These are phyloP conservation scores for Agrocybe chaxingu DNA, from an alignment of 768 basidiomycete genomes.

Conservation along the genomic window DNA sequence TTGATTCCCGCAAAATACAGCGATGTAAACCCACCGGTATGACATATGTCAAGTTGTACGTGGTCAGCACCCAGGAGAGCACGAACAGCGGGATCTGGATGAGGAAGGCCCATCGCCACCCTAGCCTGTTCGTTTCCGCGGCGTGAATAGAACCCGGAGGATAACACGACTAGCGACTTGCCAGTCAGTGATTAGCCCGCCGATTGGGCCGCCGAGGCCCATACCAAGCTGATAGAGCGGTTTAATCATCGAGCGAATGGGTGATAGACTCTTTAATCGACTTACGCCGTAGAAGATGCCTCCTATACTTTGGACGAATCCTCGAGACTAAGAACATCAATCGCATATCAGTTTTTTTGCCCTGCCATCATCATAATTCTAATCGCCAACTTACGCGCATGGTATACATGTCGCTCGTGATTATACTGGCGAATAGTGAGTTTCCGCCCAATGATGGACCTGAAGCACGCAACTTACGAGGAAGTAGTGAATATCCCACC, in stretches of 20 bases:
- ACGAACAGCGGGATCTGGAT: slow-evolving; percentile 68
- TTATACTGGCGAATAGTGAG: slow-evolving; percentile 42
- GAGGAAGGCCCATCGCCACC: slow-evolving; percentile 82
- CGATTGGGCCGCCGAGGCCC: slow-evolving; percentile 75
- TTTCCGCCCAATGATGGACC: neutral
- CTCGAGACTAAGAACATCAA: slow-evolving; percentile 48
- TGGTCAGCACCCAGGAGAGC: slow-evolving; percentile 55
- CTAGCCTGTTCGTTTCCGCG: slow-evolving; percentile 41
- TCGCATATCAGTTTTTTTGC: neutral
- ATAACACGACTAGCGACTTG: slow-evolving; percentile 20
- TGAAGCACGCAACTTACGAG: slow-evolving; percentile 40
- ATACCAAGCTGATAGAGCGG: slow-evolving; percentile 52
- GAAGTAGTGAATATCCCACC: slow-evolving; percentile 74
- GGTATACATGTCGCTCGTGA: slow-evolving; percentile 79
- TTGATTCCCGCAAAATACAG: neutral
- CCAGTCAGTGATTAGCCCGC: slow-evolving; percentile 69
- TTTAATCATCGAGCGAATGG: neutral
- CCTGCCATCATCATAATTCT: neutral
- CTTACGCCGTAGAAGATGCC: slow-evolving; percentile 75
- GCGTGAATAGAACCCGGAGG: neutral
- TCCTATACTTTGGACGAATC: slow-evolving; percentile 67
- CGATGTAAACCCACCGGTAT: slow-evolving; percentile 33
- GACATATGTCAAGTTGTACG: slow-evolving; percentile 59
- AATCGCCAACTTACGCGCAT: slow-evolving; percentile 50
- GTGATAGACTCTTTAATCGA: neutral